Base-by-base conservation (phyloP, 129 eudicot genomes). In the Pseudognaphalium luteoalbum region DNA sequence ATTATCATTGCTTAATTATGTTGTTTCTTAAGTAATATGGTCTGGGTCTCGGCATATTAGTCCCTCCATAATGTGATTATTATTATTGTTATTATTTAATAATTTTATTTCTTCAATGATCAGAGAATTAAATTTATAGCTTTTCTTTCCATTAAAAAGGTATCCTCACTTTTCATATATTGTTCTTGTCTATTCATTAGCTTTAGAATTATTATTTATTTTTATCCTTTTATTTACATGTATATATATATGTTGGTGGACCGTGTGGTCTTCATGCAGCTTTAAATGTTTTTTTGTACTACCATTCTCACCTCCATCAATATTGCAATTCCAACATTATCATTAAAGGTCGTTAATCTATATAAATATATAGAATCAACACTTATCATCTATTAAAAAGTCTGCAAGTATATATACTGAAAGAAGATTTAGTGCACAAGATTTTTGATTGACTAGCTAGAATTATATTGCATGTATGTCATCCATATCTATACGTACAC, bases 191-290 rank as follows among this genome's bases (percentile, higher is more conserved):
- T 32, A 9, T 32, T 60, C 22, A 4, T 42, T 42, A 9, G 15
- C 50, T 42, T 44, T 17, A 42, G 11, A 1, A 4, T 21, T 69
- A 7, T 21, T 58, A 20, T 9, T 17, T 19, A 58, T 7, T 1
- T 14, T 3, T 52, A 54, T 4, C 60, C 4, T 51, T 15, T 54
- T 54, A n/a, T n/a, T n/a, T n/a, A n/a, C n/a, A 25, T 25, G 0
- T 25, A 25, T 2, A n/a, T n/a, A 6, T 39, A 64, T 47, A 50
- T 34, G 51, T 39, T 5, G 63, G 58, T 47, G 50, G 32, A 30
- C 52, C 44, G 39, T 50, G 74, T 50, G 74, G 62, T 17, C 39
- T 29, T 70, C 28, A 70, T 70, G 72, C 17, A 65, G 14, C 72
- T 47, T 33, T 52, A 65, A 66, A 64, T 29, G 51, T n/a, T 20